Evolutionary conservation across 2,329 filamentous ascomycete species (phyloP).

Genomic region (Diatrype stigma): DNA sequence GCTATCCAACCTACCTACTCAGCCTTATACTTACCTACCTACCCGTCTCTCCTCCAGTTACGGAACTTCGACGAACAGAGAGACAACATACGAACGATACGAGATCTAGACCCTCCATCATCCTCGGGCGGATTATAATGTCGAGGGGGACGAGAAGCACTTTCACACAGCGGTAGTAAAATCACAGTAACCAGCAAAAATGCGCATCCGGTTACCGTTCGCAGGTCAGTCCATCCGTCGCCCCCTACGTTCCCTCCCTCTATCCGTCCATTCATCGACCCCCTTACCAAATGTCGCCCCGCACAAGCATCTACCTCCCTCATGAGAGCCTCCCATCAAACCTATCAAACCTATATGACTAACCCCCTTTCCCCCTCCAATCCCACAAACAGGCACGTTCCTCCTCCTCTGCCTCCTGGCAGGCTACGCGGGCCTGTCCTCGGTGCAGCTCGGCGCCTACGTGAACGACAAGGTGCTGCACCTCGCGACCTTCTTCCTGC

Average conservation of each 20-base stretch:
- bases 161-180: slow-evolving; percentile 1
- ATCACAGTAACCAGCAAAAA: slow-evolving; percentile 30
- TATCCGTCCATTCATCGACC: neutral
- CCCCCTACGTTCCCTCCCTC: neutral
- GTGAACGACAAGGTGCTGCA: slow-evolving; percentile 92
- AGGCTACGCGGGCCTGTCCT: slow-evolving; percentile 75
- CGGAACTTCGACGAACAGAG: neutral
- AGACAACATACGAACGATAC: too few species aligned
- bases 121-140: neutral
- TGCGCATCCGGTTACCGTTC: slow-evolving; percentile 86
- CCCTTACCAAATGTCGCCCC: too few species aligned
- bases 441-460: slow-evolving; percentile 48
- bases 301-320: too few species aligned
- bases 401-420: slow-evolving; percentile 67
- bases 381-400: slow-evolving; percentile 54
- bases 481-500: slow-evolving; percentile 79
- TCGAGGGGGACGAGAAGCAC: neutral
- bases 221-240: slow-evolving; percentile 77
- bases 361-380: slow-evolving; percentile 11
- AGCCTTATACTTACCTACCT: too few species aligned
- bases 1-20: too few species aligned
- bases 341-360: too few species aligned
- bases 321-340: too few species aligned
- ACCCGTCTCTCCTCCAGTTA: too few species aligned
- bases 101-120: too few species aligned